Conservation (phyloP, 495 filamentous ascomycete species). For the Astrocystis sublimbata region DNA sequence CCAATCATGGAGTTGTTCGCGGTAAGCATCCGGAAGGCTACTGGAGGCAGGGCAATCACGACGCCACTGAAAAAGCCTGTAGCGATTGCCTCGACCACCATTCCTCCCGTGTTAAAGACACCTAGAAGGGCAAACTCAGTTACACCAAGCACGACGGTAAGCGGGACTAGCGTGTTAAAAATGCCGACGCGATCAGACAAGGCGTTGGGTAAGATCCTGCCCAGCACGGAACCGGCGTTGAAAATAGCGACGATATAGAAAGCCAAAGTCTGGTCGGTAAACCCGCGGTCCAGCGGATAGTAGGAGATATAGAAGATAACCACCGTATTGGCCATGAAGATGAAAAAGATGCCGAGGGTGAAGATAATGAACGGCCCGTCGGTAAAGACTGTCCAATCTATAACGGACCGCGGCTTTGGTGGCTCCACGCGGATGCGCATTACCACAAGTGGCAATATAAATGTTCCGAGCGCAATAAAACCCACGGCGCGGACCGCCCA, state of each 20-base stretch:
- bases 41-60: constrained; percentile 60
- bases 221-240: too few relatives aligned
- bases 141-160: constrained; percentile 24
- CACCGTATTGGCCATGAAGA: constrained; percentile 43
- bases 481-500: constrained; percentile 40
- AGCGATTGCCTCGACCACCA: constrained; percentile 36
- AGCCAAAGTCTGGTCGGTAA: too few relatives aligned
- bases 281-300: constrained; percentile 26
- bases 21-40: constrained; percentile 59
- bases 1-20: constrained; percentile 65
- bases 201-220: too few relatives aligned
- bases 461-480: constrained; percentile 32
- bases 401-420: constrained; percentile 34
- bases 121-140: constrained; percentile 35
- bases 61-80: constrained; percentile 27
- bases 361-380: constrained; percentile 41
- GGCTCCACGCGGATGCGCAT: constrained; percentile 32
- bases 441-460: constrained; percentile 28
- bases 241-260: too few relatives aligned
- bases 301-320: constrained; percentile 43
- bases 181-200: constrained; percentile 34
- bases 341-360: constrained; percentile 34
- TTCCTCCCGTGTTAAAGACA: constrained; percentile 28
- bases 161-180: constrained; percentile 33
- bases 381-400: constrained; percentile 40